Base-by-base conservation (phyloP, 148 eudicot genomes). In the Gaultheria prostrata region DNA sequence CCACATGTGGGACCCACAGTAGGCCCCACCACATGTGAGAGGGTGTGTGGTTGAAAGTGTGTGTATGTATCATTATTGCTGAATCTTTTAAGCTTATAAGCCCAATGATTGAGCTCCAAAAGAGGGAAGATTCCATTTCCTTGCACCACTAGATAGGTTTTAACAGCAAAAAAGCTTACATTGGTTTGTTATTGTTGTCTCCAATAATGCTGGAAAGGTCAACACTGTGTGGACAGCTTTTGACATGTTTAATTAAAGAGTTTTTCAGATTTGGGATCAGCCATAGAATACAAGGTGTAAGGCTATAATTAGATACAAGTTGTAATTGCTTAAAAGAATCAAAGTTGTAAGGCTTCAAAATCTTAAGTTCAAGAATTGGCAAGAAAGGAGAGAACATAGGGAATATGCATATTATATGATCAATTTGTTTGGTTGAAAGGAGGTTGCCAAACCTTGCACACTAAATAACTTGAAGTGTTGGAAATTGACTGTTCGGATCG, bases 91-190 rank as follows among this genome's bases (percentile, higher is more conserved):
- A n/a, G n/a, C n/a, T n/a, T n/a, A n/a, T 39, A 12, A 24, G 79
- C 63, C 11, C 9, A 77, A 77, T 51, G 77, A 74, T 74, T 74
- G 80, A 77, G 24, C 79, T 15, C 43, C 61, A 30, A 51, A 51
- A 77, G 63, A 51, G 61, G 33, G 14, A 30, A 51, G 28, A 51
- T 50, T 67, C 72, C 72, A 35, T 4, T 50, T 67, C 72, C 72
- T 35, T 4, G 3, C 72, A 28, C 72, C 72, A 67, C 72, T 67
- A 4, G 35, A 65, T 2, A 32, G 33, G 33, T 26, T 65, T 65
- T 63, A 21, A 28, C 18, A 13, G 18, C 72, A 28, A 67, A 67
- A 67, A 67, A 67, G 39, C 8, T 13, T 0, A 13, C 8, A 67
- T 30, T 67, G 39, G 35, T 67, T 63, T 12, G 18, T 67, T 67